Conservation (phyloP, 768 basidiomycete genomes). For the Lactifluus rugatus region DNA sequence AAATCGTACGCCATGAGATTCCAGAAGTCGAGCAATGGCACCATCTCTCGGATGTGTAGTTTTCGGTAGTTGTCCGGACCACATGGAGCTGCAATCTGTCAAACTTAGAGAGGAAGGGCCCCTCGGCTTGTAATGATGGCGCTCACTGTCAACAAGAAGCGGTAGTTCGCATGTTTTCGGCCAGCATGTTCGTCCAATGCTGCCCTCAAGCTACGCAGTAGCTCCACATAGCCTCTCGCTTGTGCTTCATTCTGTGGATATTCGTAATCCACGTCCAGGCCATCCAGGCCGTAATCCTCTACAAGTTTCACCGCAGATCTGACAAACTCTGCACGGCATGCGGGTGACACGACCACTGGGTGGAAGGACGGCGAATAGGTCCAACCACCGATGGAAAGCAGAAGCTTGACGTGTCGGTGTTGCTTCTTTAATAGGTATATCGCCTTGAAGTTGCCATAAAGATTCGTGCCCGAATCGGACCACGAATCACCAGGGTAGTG, state of each 20-base stretch:
- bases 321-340: slow-evolving; percentile 69
- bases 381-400: slow-evolving; percentile 94
- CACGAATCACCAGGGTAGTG: slow-evolving; percentile 94
- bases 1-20: slow-evolving; percentile 95
- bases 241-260: slow-evolving; percentile 75
- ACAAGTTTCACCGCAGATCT: slow-evolving; percentile 65
- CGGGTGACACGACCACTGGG: slow-evolving; percentile 59
- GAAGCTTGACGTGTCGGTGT: slow-evolving; percentile 67
- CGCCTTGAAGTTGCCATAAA: slow-evolving; percentile 94
- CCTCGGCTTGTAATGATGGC: neutral
- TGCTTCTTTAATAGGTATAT: slow-evolving; percentile 85
- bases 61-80: slow-evolving; percentile 80
- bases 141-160: slow-evolving; percentile 67
- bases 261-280: slow-evolving; percentile 88
- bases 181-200: slow-evolving; percentile 71
- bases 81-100: slow-evolving; percentile 84
- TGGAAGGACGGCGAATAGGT: slow-evolving; percentile 85
- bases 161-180: slow-evolving; percentile 50
- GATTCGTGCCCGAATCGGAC: slow-evolving; percentile 83
- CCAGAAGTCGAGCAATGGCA: slow-evolving; percentile 86
- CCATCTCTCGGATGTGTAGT: slow-evolving; percentile 75
- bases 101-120: slow-evolving; percentile 11
- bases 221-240: slow-evolving; percentile 73
- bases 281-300: slow-evolving; percentile 89
- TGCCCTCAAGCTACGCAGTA: slow-evolving; percentile 64